Percentiles rank a stretch among this genome's conserved stretches.
Conservation (phyloP, 257 asterid genomes). For the Fraxinus americana region DNA sequence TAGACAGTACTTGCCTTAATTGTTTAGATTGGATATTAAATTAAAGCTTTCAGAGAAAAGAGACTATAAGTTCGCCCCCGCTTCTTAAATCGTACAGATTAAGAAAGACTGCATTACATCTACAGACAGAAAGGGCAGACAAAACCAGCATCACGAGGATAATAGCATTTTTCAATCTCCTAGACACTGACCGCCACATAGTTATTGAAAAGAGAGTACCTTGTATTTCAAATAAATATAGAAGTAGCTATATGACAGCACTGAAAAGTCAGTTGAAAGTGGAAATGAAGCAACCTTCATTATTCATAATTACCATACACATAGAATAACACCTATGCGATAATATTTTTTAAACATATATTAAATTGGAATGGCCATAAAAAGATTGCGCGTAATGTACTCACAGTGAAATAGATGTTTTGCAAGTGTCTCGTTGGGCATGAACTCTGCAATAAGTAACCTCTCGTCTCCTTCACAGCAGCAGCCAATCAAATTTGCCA, state of each 20-base stretch:
- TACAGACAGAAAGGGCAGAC: not conserved
- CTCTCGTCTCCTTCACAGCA: conserved; percentile 98
- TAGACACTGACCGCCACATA: not conserved
- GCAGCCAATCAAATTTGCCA: conserved; percentile 92
- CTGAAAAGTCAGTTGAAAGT: not conserved
- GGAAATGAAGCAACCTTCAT: not conserved
- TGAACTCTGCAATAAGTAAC: conserved; percentile 89
- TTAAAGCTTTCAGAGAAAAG: not conserved
- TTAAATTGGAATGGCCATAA: not conserved
- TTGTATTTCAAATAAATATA: not conserved
- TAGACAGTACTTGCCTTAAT: not conserved
- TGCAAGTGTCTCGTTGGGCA: conserved; percentile 97
- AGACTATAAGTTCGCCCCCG: not conserved
- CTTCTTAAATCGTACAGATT: not conserved
- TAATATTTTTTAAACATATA: not conserved
- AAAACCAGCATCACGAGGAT: not conserved
- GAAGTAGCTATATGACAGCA: not conserved
- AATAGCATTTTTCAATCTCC: conserved; percentile 1
- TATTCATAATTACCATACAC: not conserved
- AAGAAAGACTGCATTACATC: not conserved
- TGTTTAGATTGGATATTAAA: not conserved
- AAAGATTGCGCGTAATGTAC: conserved; percentile 27
- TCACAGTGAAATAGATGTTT: conserved; percentile 96
- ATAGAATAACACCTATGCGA: not conserved
- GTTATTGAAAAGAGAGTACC: not conserved